These are phyloP conservation scores for Colletotrichum ledebouriae DNA, from an alignment of 2,329 filamentous ascomycete species.

Conservation along the genomic window DNA sequence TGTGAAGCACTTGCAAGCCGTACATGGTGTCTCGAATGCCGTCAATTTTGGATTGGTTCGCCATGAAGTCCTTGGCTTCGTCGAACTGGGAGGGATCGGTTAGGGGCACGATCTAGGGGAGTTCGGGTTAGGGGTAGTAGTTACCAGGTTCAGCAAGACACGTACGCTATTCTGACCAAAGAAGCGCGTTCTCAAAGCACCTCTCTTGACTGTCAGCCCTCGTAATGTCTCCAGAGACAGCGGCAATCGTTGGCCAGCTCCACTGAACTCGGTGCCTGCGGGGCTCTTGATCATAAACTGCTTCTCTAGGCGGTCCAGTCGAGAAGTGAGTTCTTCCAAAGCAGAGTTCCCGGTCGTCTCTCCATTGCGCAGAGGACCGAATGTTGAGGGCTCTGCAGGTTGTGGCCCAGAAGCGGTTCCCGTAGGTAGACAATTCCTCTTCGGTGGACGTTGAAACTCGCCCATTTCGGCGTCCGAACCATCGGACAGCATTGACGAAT, in stretches of 20 bases:
- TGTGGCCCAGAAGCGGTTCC: constrained; percentile 23
- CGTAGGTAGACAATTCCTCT: constrained; percentile 53
- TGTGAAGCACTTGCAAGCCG: constrained; percentile 62
- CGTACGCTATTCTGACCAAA: constrained; percentile 67
- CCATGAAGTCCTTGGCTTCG: constrained; percentile 66
- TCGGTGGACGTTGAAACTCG: constrained; percentile 53
- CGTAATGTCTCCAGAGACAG: constrained; percentile 60
- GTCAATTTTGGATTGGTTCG: constrained; percentile 55
- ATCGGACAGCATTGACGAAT: constrained; percentile 62
- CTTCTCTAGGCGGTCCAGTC: constrained; percentile 68
- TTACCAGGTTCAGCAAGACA: constrained; percentile 67
- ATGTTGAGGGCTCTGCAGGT: constrained; percentile 18
- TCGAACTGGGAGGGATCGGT: constrained; percentile 58
- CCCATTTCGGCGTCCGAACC: constrained; percentile 58
- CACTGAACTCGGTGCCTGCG: constrained; percentile 53
- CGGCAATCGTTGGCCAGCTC: constrained; percentile 50
- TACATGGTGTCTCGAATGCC: constrained; percentile 59
- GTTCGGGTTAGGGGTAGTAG: constrained; percentile 42
- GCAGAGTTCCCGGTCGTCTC: constrained; percentile 51
- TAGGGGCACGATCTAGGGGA: constrained; percentile 32
- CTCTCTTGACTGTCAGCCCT: constrained; percentile 63
- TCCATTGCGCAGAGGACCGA: constrained; percentile 45
- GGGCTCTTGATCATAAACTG: constrained; percentile 60
- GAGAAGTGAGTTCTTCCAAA: constrained; percentile 62
- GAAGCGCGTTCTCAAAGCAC: constrained; percentile 61